These are phyloP conservation scores for Pisolithus microcarpus DNA, from an alignment of 768 basidiomycete species.

Conservation along the genomic window DNA sequence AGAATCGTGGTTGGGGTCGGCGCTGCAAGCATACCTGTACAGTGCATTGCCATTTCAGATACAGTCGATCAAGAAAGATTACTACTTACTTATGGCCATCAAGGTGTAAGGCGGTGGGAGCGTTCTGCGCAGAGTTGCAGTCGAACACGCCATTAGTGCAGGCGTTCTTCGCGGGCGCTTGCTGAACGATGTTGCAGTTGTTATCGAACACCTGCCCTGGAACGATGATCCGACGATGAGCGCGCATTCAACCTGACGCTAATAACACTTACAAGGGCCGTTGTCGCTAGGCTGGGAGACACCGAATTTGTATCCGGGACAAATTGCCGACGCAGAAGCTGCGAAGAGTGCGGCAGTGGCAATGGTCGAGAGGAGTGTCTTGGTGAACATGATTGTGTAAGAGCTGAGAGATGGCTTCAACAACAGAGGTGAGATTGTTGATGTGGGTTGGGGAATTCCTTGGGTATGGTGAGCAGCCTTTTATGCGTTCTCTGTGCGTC, in stretches of 20 bases:
- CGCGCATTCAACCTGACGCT: no score
- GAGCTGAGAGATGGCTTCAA: no score
- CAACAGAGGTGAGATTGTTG: no score
- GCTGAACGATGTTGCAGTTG: constrained; percentile 23
- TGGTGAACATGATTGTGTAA: no score
- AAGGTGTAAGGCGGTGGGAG: constrained; percentile 13
- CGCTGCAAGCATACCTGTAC: constrained; percentile 22
- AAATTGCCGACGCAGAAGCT: constrained; percentile 16
- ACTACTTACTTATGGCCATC: neutral
- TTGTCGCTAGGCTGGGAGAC: constrained; percentile 18
- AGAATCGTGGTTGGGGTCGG: constrained; percentile 20
- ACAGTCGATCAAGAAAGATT: neutral
- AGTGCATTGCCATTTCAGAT: neutral
- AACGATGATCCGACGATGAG: no score
- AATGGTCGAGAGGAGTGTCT: neutral
- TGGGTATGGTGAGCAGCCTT: no score
- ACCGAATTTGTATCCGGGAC: constrained; percentile 24
- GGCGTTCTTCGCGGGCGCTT: constrained; percentile 25
- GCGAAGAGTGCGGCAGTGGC: constrained; percentile 1
- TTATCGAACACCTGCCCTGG: constrained; percentile 5
- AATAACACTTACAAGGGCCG: constrained; percentile 8
- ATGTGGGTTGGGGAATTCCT: no score
- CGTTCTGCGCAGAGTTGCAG: constrained; percentile 23
- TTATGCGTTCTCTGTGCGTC: no score
- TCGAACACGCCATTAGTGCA: constrained; percentile 25